Evolutionary conservation across 2,329 filamentous ascomycete genomes (phyloP).

Genomic region (Graphilbum fragrans): DNA sequence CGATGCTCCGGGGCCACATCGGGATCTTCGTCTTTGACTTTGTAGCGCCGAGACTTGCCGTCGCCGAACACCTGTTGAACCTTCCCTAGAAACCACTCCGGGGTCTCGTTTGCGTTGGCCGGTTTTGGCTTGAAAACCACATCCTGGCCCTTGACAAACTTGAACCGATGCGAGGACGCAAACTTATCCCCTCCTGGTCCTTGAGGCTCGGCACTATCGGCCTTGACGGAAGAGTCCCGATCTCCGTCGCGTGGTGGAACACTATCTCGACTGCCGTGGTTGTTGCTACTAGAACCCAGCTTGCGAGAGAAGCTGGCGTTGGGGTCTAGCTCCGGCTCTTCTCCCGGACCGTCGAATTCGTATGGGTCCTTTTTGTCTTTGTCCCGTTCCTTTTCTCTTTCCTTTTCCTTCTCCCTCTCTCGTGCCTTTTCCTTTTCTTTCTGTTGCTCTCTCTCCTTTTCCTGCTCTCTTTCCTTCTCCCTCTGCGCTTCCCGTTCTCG

Average conservation of each 20-base stretch:
- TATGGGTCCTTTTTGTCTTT: conserved; percentile 18
- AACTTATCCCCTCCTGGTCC: conserved; percentile 18
- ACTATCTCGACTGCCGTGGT: conserved; percentile 20
- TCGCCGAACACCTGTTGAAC: conserved; percentile 66
- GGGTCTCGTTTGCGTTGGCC: conserved; percentile 30
- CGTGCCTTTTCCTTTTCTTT: conserved; percentile 12
- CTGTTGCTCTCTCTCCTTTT: conserved; percentile 16
- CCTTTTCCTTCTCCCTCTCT: conserved; percentile 7
- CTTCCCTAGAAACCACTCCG: conserved; percentile 64
- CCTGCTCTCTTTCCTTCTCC: conserved; percentile 6
- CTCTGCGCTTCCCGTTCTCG: too few species aligned
- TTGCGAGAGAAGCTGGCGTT: conserved; percentile 23
- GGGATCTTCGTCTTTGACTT: conserved; percentile 68
- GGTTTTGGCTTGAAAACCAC: conserved; percentile 54
- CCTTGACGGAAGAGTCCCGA: conserved; percentile 42
- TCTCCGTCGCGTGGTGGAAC: conserved; percentile 24
- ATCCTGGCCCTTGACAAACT: conserved; percentile 48
- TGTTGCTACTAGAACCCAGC: conserved; percentile 13
- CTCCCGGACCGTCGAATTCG: conserved; percentile 29
- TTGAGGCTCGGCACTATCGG: conserved; percentile 44
- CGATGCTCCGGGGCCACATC: conserved; percentile 51
- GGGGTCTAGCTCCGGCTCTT: conserved; percentile 29
- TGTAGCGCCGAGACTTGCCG: conserved; percentile 65
- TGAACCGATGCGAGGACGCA: conserved; percentile 29
- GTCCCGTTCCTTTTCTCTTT: conserved; percentile 16